phyloP scores from a whole-genome alignment of 306 rosid species.

The Quercus suber region DNA sequence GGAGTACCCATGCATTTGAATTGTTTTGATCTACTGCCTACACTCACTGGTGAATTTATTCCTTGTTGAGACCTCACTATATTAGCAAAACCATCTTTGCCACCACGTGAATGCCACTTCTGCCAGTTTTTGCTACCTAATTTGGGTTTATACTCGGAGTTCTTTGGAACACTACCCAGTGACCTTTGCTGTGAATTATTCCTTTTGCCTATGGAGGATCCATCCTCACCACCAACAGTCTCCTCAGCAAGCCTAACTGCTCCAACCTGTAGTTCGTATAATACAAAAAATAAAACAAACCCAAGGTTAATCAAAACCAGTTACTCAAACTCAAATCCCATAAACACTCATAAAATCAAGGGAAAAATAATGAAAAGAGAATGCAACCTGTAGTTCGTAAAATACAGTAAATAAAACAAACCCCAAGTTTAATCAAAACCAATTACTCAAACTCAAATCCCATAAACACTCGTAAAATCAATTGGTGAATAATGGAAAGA shows the following conservation, averaged over 20 bases:
- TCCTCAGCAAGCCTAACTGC: background rate
- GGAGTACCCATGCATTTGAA: background rate
- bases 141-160: background rate
- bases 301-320: no score
- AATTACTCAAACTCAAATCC: no score
- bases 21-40: background rate
- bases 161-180: background rate
- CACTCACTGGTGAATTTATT: background rate
- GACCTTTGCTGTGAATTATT: background rate
- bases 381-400: background rate
- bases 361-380: background rate
- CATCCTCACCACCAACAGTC: background rate
- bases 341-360: no score
- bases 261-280: background rate
- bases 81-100: background rate
- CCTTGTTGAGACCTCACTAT: background rate
- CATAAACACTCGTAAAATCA: no score
- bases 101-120: background rate
- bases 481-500: background rate
- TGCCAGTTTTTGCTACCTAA: background rate
- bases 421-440: no score
- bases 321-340: no score
- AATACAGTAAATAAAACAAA: background rate
- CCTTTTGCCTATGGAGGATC: background rate
- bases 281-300: background rate